phyloP scores from a whole-genome alignment of 1,139 yeast genomes.

The Kazachstania sp. region DNA sequence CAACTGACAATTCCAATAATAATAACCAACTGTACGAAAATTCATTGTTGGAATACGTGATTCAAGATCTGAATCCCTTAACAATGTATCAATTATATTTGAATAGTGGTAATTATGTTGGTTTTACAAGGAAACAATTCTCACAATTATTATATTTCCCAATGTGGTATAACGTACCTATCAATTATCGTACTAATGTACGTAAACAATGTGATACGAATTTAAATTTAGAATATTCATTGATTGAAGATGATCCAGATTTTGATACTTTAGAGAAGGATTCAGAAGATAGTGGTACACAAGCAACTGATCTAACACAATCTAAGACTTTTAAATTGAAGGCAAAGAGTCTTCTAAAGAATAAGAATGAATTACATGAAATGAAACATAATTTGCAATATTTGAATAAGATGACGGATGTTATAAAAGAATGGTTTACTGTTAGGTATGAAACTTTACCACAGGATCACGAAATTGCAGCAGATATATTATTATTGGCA shows the following conservation, averaged over 20 bases:
- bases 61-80: conserved; percentile 13
- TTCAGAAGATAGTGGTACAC: conserved; percentile 7
- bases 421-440: conserved; percentile 16
- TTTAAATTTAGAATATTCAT: conserved; percentile 1
- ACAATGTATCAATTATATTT: conserved; percentile 57
- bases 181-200: conserved; percentile 35
- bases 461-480: conserved; percentile 6
- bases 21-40: conserved; percentile 11
- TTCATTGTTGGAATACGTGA: conserved; percentile 20
- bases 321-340: conserved; percentile 23
- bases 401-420: conserved; percentile 13
- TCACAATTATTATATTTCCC: conserved; percentile 64
- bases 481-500: conserved; percentile 21
- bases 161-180: conserved; percentile 73
- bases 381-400: conserved; percentile 42
- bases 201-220: conserved; percentile 12
- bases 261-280: conserved; percentile 5
- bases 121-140: conserved; percentile 54
- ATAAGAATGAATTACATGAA: conserved; percentile 36
- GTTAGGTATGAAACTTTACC: conserved; percentile 7
- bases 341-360: conserved; percentile 12
- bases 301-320: conserved; percentile 19
- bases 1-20: too few species aligned
- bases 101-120: conserved; percentile 55
- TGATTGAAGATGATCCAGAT: conserved; percentile 9